phyloP scores from a whole-genome alignment of 2,329 filamentous ascomycete genomes.

The Penicillium sp. region DNA sequence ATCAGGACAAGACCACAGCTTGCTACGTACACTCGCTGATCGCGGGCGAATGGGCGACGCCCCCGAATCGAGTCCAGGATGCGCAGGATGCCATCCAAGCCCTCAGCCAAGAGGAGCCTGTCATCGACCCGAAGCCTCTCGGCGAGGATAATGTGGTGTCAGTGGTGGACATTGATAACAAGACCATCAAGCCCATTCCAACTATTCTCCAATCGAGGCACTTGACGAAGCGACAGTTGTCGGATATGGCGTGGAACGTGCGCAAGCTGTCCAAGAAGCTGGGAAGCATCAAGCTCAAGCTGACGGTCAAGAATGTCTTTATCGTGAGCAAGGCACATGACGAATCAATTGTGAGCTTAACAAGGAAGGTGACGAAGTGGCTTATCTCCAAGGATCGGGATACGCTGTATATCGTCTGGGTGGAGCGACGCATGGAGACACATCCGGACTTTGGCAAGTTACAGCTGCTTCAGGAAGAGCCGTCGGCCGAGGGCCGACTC shows the following conservation, averaged over 20 bases:
- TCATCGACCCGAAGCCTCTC: slow-evolving; percentile 21
- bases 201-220: slow-evolving; percentile 63
- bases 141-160: slow-evolving; percentile 23
- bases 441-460: slow-evolving; percentile 70
- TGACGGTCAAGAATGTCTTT: slow-evolving; percentile 79
- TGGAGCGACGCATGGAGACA: slow-evolving; percentile 71
- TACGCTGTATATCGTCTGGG: slow-evolving; percentile 70
- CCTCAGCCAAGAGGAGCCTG: slow-evolving; percentile 14
- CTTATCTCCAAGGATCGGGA: slow-evolving; percentile 68
- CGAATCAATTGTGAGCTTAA: slow-evolving; percentile 70
- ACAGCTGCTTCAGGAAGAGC: slow-evolving; percentile 64
- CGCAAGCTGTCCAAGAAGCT: slow-evolving; percentile 83
- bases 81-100: slow-evolving; percentile 19
- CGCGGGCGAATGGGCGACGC: slow-evolving; percentile 35
- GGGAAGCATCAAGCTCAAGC: slow-evolving; percentile 75
- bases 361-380: slow-evolving; percentile 76
- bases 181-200: slow-evolving; percentile 27
- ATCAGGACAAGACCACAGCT: slow-evolving; percentile 46
- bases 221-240: slow-evolving; percentile 89
- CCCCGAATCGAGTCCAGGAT: slow-evolving; percentile 11
- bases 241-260: slow-evolving; percentile 96
- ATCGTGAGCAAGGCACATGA: slow-evolving; percentile 92
- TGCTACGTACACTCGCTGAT: slow-evolving; percentile 63
- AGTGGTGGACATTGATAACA: slow-evolving; percentile 27
- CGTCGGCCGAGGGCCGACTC: slow-evolving; percentile 57